Evolutionary conservation across 768 basidiomycete species (phyloP), one percentile per base, ranked within the genome.

Genomic region (Gloeopeniophorella convolvens): DNA sequence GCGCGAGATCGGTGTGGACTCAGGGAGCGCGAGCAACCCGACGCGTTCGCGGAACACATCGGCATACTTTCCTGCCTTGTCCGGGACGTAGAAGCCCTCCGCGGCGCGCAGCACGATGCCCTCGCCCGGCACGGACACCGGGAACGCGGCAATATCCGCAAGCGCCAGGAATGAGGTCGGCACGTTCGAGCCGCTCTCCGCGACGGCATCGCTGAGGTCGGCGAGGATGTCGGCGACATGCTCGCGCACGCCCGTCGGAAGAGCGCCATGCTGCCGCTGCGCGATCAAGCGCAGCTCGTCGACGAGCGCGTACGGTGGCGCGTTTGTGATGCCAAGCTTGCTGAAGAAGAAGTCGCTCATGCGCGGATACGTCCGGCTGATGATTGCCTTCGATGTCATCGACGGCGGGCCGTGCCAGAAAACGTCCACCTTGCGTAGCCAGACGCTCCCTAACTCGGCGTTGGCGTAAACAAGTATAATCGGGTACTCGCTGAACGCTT

Each of bases 41-140:
- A 60, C 59, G 2, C 21, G 31, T 0, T 30, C 34, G 11, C 48
- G 42, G 34, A 59, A 60, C 35, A 48, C 37, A 4, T 50, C 35
- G 3, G 49, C 52, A 21, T 51, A 51, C 31, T 47, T 56, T 8
- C 56, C 45, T 21, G 26, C 26, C 43, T 35, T 47, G 20, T 64
- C 63, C 3, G 61, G 61, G 5, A 60, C 23, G 43, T 61, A 65
- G 41, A 64, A 58, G 8, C 27, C 41, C 9, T 60, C 48, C 5
- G 30, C 42, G 9, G 37, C 20, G 9, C 39, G 42, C 13, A 51
- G 27, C 3, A 33, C 39, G 24, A 44, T 21, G 20, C 57, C 42
- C 47, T 39, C 42, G 2, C 2, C 3, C 10, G 47, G 42, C 12
- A 43, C 40, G 2, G 30, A 33, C 4, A 31, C 59, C 7, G 59